Base-by-base conservation (phyloP, 345 rosid genomes). In the Eutrema yunnanense region DNA sequence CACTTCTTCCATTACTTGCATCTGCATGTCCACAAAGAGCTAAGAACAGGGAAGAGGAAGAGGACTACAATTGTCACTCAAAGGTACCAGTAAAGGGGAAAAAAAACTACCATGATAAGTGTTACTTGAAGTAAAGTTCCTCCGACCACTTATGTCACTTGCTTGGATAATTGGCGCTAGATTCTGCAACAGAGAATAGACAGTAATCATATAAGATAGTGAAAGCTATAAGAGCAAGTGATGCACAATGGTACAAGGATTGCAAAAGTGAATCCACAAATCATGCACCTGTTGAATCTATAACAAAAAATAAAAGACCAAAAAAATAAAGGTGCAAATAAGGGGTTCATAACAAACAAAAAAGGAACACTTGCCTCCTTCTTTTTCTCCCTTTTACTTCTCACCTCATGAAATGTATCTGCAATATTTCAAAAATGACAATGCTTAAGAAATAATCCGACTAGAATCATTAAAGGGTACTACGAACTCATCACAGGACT, bases 391-490 rank as follows among this genome's bases (percentile, higher is more conserved):
- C 76, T 84, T 67, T 83, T 90, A 66, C 86, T 89, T 79, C 76
- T 86, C 73, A 94, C 98, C 78, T 90, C 92, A 42, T 90, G 98
- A 82, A 90, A 94, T 26, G 98, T 90, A 86, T 93, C 98, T 93
- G 84, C 79, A 70, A 76, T 8, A n/a, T 66, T 13, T 9, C 10
- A 36, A 38, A 49, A 38, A 13, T 34, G 9, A 64, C 6, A 53
- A 0, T 19, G 44, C 29, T 30, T 27, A 43, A 47, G 40, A 56
- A 6, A 56, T 9, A 22, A 8, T 3, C 9, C 26, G 5, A 32
- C 46, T 14, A 69, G 62, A 52, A 62, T 6, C 73, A 62, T 72
- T 58, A 52, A 73, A 36, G 42, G 71, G 49, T 2, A 34, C 26
- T 2, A 26, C 26, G 4, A 51, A 60, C 36, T 48, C 56, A 48